A percentile compares a stretch with the other conserved stretches of the same genome.
Conservation (phyloP, 768 basidiomycete genomes). For the Gymnopilus dilepis region DNA sequence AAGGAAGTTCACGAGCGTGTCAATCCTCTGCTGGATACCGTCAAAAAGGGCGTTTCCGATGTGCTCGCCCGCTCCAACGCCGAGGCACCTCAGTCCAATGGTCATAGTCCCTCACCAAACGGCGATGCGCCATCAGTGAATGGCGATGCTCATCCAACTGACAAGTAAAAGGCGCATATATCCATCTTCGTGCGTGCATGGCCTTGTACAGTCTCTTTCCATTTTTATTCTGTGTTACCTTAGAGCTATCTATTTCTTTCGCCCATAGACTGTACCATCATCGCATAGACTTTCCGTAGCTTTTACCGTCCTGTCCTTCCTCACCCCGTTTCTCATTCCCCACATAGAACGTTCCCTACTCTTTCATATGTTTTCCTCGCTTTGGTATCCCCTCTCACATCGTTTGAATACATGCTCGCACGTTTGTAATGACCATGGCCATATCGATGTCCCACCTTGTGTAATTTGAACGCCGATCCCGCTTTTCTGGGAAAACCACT, state of each 20-base stretch:
- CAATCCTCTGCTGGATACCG: constrained; percentile 61
- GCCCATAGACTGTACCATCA: constrained; percentile 4
- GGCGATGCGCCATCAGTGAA: constrained; percentile 4
- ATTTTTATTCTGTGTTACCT: neutral
- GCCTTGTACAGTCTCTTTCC: neutral
- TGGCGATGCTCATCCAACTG: constrained; percentile 19
- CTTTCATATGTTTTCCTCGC: neutral
- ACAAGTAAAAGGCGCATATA: constrained; percentile 8
- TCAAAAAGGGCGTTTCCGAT: constrained; percentile 47
- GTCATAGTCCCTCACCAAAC: neutral
- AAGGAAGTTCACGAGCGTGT: constrained; percentile 66
- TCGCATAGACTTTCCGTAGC: constrained; percentile 3
- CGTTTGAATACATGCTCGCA: neutral
- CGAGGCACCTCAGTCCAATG: constrained; percentile 1
- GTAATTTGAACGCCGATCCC: neutral
- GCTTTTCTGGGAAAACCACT: neutral
- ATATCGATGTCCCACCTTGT: constrained; percentile 1
- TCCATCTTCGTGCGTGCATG: constrained; percentile 3
- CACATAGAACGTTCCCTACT: neutral
- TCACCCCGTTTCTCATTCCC: neutral
- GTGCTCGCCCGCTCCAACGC: constrained; percentile 36
- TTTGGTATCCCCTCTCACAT: neutral
- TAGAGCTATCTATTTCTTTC: neutral
- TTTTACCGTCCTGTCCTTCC: neutral
- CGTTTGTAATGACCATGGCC: constrained; percentile 1